Evolutionary conservation across 768 basidiomycete species (phyloP).

Genomic region (Lactarius sp.): DNA sequence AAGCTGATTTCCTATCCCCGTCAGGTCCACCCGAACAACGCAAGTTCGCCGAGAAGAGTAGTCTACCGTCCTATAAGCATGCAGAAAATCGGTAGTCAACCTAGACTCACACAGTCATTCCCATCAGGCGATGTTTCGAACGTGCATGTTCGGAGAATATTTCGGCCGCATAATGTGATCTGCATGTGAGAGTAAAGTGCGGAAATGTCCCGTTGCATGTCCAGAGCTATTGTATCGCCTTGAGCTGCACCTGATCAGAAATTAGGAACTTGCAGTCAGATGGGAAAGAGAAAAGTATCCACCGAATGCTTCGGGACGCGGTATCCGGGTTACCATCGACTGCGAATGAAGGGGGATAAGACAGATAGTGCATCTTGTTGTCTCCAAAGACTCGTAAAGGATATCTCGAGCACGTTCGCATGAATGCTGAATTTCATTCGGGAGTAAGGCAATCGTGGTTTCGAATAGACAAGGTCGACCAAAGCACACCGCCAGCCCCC

Average conservation of each 20-base stretch:
- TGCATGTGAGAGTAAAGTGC: conserved; percentile 27
- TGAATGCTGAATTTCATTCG: conserved; percentile 30
- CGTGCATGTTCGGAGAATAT: conserved; percentile 30
- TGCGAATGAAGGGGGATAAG: conserved; percentile 46
- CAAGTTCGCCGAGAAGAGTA: background rate
- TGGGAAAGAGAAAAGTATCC: conserved; percentile 34
- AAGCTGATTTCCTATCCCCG: conserved; percentile 1
- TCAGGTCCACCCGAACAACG: conserved; percentile 3
- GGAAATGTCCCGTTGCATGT: conserved; percentile 33
- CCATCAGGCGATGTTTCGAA: conserved; percentile 34
- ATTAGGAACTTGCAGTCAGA: background rate
- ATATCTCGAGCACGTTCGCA: conserved; percentile 36
- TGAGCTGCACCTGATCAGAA: conserved; percentile 27
- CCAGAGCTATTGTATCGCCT: conserved; percentile 40
- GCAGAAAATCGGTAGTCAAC: background rate
- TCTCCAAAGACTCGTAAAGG: conserved; percentile 34
- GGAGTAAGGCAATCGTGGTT: conserved; percentile 46
- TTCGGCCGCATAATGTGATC: conserved; percentile 35
- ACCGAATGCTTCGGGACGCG: conserved; percentile 44
- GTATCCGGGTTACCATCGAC: conserved; percentile 51
- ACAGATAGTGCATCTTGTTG: conserved; percentile 37
- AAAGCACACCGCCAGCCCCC: conserved; percentile 40
- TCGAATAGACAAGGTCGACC: conserved; percentile 46
- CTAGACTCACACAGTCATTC: conserved; percentile 32
- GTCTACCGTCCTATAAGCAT: background rate